Evolutionary conservation across 2,329 filamentous ascomycete genomes (phyloP).

Genomic region (Alternaria rosae): DNA sequence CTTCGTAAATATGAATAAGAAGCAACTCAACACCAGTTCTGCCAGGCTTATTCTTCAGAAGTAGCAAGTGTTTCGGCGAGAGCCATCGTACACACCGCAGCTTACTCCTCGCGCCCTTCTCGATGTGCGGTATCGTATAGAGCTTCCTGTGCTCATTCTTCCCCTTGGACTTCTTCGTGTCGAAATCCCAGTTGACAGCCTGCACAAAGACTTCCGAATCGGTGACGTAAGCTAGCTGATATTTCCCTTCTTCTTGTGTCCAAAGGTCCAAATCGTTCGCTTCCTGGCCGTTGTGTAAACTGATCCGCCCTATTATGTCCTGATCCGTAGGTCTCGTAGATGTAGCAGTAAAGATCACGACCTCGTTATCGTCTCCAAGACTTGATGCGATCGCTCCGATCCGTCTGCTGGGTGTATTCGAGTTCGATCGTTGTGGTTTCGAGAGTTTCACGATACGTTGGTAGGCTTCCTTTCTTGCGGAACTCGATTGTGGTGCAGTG

Average conservation of each 20-base stretch:
- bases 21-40: constrained; percentile 64
- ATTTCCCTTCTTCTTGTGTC: constrained; percentile 68
- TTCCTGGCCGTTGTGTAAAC: constrained; percentile 60
- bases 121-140: constrained; percentile 40
- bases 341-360: constrained; percentile 79
- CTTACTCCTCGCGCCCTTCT: constrained; percentile 56
- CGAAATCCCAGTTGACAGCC: constrained; percentile 62
- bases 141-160: constrained; percentile 39
- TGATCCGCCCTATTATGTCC: constrained; percentile 64
- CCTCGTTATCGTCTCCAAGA: constrained; percentile 73
- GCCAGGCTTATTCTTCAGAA: constrained; percentile 64
- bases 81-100: constrained; percentile 65
- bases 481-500: constrained; percentile 46
- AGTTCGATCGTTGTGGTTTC: constrained; percentile 58
- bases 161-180: constrained; percentile 47
- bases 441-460: constrained; percentile 66
- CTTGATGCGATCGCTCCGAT: constrained; percentile 82
- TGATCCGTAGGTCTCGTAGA: constrained; percentile 55
- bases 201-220: constrained; percentile 76
- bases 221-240: constrained; percentile 79
- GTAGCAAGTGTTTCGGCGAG: constrained; percentile 59
- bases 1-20: constrained; percentile 66
- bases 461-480: constrained; percentile 64
- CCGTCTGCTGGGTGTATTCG: constrained; percentile 60
- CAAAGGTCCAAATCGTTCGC: constrained; percentile 75